Evolutionary conservation across 129 eudicot genomes (phyloP), one percentile per base, ranked within the genome.

Genomic region (Gnaphalium uliginosum): DNA sequence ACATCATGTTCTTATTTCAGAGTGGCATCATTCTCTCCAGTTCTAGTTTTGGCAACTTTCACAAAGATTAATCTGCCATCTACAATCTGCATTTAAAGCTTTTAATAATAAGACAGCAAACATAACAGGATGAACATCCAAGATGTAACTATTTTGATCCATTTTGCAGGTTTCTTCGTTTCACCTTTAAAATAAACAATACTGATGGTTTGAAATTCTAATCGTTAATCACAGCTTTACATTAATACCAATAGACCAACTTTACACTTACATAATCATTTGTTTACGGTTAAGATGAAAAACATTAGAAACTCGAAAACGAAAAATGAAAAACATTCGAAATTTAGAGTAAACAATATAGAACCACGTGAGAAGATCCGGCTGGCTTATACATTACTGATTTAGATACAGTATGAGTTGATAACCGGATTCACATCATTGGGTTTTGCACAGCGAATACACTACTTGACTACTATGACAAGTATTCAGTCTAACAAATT

Each of bases 21-120:
- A 24, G 17, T 24, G 43, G 24, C 10, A 54, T 37, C 66, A 68
- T 22, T 59, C 25, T 81, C 74, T 58, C 15, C 79, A 8, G 79
- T 50, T 26, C 25, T 25, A 66, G 81, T 79, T 71, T 87, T 72
- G 10, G 89, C 90, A 69, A 80, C 69, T 71, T 92, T 96, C 41
- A 92, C 97, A 82, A 89, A 87, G 24, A 92, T 82, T 81, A 92
- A 61, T 65, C 88, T 81, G 24, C 97, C 96, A 30, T 85, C 14
- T 22, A 89, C 78, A 29, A 92, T 89, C 93, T 92, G 91, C 69
- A 37, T 17, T 9, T 37, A 57, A 26, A 32, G 1, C 3, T 2
- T 25, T 41, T 32, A 8, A 25, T 8, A 57, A 74, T 11, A 22
- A 3, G 15, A 37, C 48, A 43, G 14, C 24, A 60, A 5, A 8